These are phyloP conservation scores for Kingdonia uniflora DNA, from an alignment of 164 flowering plant species.

Conservation along the genomic window DNA sequence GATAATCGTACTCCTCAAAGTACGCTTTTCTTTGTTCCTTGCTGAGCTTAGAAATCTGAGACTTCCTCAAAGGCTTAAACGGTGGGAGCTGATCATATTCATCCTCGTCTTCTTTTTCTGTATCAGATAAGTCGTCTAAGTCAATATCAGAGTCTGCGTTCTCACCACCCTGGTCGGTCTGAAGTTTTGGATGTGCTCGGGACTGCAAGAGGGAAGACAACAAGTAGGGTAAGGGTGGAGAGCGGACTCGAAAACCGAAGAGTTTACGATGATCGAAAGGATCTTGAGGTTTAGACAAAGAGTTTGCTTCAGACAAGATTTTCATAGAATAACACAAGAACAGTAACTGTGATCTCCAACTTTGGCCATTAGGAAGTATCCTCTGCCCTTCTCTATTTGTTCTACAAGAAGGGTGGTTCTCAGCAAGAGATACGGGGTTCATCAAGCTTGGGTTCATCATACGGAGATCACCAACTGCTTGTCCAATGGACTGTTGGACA, in stretches of 20 bases:
- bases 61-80: constrained; percentile 77
- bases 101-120: constrained; percentile 55
- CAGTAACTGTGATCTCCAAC: constrained; percentile 74
- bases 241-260: constrained; percentile 77
- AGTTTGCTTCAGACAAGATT: constrained; percentile 69
- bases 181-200: constrained; percentile 76
- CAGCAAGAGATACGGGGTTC: constrained; percentile 88
- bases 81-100: constrained; percentile 97
- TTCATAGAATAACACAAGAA: constrained; percentile 77
- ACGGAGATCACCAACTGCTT: constrained; percentile 82
- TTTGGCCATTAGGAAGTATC: constrained; percentile 88
- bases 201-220: constrained; percentile 82
- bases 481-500: constrained; percentile 81
- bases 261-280: constrained; percentile 61
- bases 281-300: constrained; percentile 70
- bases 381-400: constrained; percentile 79
- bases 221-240: constrained; percentile 86
- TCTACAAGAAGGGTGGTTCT: constrained; percentile 88
- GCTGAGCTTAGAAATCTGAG: constrained; percentile 75
- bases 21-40: constrained; percentile 84
- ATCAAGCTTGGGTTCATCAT: constrained; percentile 68
- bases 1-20: constrained; percentile 87
- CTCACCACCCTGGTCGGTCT: constrained; percentile 68
- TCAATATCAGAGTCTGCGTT: constrained; percentile 78
- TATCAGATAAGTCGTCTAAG: constrained; percentile 63